Percentiles rank a stretch among this genome's conserved stretches.
phyloP scores from a whole-genome alignment of 257 asterid species.

The Solanum medicagineum region DNA sequence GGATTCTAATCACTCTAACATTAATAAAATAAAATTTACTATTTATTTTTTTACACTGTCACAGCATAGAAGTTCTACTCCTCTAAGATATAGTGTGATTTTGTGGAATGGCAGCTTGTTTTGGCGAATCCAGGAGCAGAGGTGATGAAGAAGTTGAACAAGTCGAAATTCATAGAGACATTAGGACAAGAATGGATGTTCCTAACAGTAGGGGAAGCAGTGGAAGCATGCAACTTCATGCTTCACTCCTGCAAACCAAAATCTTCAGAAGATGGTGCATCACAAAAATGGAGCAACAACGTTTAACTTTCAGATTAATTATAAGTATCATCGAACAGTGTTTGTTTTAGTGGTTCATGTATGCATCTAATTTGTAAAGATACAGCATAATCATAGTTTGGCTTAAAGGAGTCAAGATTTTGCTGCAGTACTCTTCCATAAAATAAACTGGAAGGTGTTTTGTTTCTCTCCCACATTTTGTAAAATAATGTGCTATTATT shows the following conservation, averaged over 20 bases:
- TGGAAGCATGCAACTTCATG: slow-evolving; percentile 71
- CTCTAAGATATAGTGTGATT: not conserved
- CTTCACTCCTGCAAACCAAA: slow-evolving; percentile 55
- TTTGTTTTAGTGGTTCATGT: not conserved
- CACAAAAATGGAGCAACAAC: slow-evolving; percentile 32
- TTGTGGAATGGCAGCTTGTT: slow-evolving; percentile 29
- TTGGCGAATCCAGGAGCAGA: slow-evolving; percentile 77
- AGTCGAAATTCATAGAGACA: slow-evolving; percentile 55
- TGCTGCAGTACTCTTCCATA: not conserved
- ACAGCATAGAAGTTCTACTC: not conserved
- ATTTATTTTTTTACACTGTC: not conserved
- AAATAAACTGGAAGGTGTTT: not conserved
- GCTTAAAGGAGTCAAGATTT: not conserved
- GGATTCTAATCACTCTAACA: not conserved
- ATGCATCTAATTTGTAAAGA: not conserved
- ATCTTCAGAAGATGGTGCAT: slow-evolving; percentile 3
- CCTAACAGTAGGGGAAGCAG: slow-evolving; percentile 85
- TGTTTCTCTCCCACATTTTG: not conserved
- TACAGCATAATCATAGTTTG: not conserved
- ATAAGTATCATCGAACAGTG: not conserved
- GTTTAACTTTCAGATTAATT: slow-evolving; percentile 14
- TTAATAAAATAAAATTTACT: not conserved
- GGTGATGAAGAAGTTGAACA: slow-evolving; percentile 87
- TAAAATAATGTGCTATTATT: not conserved
- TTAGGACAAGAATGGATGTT: slow-evolving; percentile 82